phyloP scores from a whole-genome alignment of 108 stramenopile genomes.

The Thalassiosira profunda region DNA sequence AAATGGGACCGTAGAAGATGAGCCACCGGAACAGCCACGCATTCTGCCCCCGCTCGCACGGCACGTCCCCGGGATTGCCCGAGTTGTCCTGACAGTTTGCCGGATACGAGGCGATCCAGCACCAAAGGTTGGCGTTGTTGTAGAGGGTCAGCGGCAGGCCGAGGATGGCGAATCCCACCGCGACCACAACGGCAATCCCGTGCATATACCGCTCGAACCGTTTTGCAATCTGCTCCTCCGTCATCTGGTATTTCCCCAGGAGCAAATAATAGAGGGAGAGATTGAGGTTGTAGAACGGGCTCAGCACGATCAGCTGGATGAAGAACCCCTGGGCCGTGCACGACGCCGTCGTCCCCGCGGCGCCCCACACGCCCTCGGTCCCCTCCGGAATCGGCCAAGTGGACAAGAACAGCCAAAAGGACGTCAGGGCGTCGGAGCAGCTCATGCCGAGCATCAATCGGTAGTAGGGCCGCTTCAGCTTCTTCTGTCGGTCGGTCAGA shows the following conservation, averaged over 20 bases:
- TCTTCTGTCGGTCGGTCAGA: neutral
- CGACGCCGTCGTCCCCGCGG: slow-evolving; percentile 40
- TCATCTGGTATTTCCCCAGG: slow-evolving; percentile 43
- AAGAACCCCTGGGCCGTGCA: slow-evolving; percentile 73
- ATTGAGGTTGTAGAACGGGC: slow-evolving; percentile 52
- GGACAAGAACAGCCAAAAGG: slow-evolving; percentile 32
- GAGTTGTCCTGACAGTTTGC: slow-evolving; percentile 13
- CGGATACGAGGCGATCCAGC: slow-evolving; percentile 62
- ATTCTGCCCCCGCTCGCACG: slow-evolving; percentile 53
- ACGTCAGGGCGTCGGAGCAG: slow-evolving; percentile 12
- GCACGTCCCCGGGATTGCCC: neutral
- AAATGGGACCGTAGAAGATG: slow-evolving; percentile 34
- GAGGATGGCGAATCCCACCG: slow-evolving; percentile 20
- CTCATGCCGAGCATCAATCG: slow-evolving; percentile 35
- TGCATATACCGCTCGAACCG: slow-evolving; percentile 44
- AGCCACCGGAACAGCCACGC: slow-evolving; percentile 39
- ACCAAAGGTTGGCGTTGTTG: slow-evolving; percentile 58
- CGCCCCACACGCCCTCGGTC: slow-evolving; percentile 36
- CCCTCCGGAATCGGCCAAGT: slow-evolving; percentile 55
- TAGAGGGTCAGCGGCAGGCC: slow-evolving; percentile 41
- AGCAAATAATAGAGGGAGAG: slow-evolving; percentile 60
- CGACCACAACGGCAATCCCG: slow-evolving; percentile 25
- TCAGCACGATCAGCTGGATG: slow-evolving; percentile 39
- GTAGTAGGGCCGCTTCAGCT: slow-evolving; percentile 1
- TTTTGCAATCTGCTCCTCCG: slow-evolving; percentile 19